Evolutionary conservation across 371 early-diverging fungal genomes (phyloP), one percentile per base, ranked within the genome.

Genomic region (Mortierella sp.): DNA sequence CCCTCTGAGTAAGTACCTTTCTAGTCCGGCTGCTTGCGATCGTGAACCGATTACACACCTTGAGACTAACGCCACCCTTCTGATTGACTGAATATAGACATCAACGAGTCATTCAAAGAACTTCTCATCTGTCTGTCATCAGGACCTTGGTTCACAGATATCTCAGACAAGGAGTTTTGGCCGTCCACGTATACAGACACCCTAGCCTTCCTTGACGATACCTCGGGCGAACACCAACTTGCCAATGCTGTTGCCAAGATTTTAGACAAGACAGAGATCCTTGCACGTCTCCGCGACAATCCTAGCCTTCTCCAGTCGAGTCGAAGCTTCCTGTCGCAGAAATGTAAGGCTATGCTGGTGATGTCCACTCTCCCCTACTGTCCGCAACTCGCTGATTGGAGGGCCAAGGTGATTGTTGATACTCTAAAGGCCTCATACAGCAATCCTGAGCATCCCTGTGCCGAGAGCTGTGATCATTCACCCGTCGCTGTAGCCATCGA

Each of bases 81-180:
- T 41, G n/a, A n/a, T 1, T 24, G 22, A n/a, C n/a, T n/a, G n/a
- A n/a, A 40, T 55, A 8, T 65, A 71, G 79, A 44, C 0, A 31
- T 73, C 19, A 66, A 53, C 31, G 47, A 65, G 19, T 34, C 71
- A 6, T 55, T 82, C 69, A 68, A 53, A 1, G 67, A 64, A 19
- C 16, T 77, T 5, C 74, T 77, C 24, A 65, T 82, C 16, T 74
- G 77, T n/a, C 41, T 82, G 22, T 34, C 82, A 9, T 82, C 82
- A n/a, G 78, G 82, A 19, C 82, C 82, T 2, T 82, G 82, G 82
- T 77, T 77, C 29, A 48, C 74, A 13, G 67, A 71, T 48, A 52
- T 82, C 10, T 45, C 78, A 2, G 39, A 45, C 10, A 68, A 63
- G 0, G 74, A 77, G 22, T 71, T 82, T 16, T 82, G 82, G 82